These are phyloP conservation scores for Galerina marginata DNA, from an alignment of 768 basidiomycete species.

Conservation along the genomic window DNA sequence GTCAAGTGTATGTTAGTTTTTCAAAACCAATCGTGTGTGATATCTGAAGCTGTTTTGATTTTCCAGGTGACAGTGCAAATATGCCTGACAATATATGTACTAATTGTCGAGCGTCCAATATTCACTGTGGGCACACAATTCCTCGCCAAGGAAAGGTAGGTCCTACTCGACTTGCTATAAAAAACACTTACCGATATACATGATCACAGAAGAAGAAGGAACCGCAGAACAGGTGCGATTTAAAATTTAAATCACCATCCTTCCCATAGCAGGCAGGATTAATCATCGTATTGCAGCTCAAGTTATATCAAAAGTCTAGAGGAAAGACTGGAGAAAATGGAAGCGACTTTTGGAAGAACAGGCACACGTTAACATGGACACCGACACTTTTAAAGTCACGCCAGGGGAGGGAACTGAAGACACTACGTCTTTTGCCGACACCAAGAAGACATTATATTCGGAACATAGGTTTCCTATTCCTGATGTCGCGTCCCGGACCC, in stretches of 20 bases:
- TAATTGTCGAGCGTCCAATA: constrained; percentile 54
- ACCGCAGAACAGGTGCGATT: constrained; percentile 38
- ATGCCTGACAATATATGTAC: constrained; percentile 60
- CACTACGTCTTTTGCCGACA: neutral
- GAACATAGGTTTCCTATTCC: constrained; percentile 22
- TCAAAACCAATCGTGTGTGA: neutral
- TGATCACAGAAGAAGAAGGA: constrained; percentile 32
- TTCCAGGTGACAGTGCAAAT: constrained; percentile 62
- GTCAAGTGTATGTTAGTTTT: constrained; percentile 42
- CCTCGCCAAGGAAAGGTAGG: constrained; percentile 54
- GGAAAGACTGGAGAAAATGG: constrained; percentile 34
- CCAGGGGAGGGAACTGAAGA: neutral
- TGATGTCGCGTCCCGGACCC: constrained; percentile 4
- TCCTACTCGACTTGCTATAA: constrained; percentile 3
- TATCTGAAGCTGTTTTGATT: neutral
- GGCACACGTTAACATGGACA: constrained; percentile 28
- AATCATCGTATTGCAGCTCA: neutral
- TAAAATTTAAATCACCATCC: neutral
- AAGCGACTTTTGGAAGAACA: constrained; percentile 29
- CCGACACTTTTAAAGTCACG: constrained; percentile 16
- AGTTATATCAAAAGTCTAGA: constrained; percentile 41
- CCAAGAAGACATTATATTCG: neutral
- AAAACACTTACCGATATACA: neutral
- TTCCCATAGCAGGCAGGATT: neutral
- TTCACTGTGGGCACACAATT: constrained; percentile 60